Base-by-base conservation (phyloP, 2,329 filamentous ascomycete genomes). In the Cladophialophora immunda region DNA sequence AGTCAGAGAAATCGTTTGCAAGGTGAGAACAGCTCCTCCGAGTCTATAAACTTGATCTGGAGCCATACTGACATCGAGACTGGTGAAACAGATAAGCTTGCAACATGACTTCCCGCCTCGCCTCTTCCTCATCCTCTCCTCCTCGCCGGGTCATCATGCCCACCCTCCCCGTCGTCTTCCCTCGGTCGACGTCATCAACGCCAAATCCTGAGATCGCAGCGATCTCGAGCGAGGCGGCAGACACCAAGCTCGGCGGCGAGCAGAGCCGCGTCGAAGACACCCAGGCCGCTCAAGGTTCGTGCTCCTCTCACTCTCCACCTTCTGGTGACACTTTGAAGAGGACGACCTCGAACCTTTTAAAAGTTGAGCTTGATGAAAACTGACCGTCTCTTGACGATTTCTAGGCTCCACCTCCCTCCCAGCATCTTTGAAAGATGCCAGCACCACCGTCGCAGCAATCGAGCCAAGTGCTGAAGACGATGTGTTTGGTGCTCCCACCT, bases 401-500 rank as follows among this genome's bases (percentile, higher is more conserved):
- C n/a, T 17, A 55, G 53, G 17, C 27, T 30, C 53, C 3, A 22
- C 19, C 27, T 32, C 27, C 22, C 27, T 55, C 4, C 17, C 55
- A 58, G 13, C 19, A 36, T 36, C 55, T 58, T n/a, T 58, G n/a
- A 38, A 27, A 27, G 34, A 25, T 36, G 55, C 17, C 5, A 47
- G 56, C n/a, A 47, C 19, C 25, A 15, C 45, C n/a, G 8, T 54
- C 58, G 22, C 29, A 15, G 8, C 34, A 1, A 58, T 68, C n/a
- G 9, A 55, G 30, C 41, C 60, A 41, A 19, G n/a, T 25, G 27
- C 15, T 6, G 68, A 70, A 8, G 62, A 67, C 36, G 63, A 67
- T 53, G 67, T 69, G 41, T 57, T 68, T 56, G 63, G 50, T 52
- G 19, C 45, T 50, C 22, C 19, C 3, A 50, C 11, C 45, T 36